phyloP scores from a whole-genome alignment of 2,329 filamentous ascomycete genomes.

The Diaporthe longicolla region DNA sequence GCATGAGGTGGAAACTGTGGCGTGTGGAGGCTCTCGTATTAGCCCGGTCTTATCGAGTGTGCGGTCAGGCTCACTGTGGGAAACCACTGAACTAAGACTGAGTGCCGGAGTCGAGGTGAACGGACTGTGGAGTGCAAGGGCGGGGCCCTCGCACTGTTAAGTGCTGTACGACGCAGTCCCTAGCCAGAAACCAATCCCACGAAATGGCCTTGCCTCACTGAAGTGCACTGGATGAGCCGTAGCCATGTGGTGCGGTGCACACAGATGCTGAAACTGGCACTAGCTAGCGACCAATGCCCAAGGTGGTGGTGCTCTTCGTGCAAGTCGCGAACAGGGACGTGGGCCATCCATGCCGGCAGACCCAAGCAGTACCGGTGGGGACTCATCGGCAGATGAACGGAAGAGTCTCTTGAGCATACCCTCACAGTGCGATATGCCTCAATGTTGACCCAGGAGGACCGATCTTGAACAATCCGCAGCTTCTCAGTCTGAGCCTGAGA shows the following conservation, averaged over 20 bases:
- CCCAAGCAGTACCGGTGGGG: neutral
- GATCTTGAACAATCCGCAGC: neutral
- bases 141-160: neutral
- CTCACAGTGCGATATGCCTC: neutral
- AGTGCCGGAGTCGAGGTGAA: conserved; percentile 5
- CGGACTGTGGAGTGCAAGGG: neutral
- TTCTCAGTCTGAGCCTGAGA: neutral
- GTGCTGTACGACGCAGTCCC: neutral
- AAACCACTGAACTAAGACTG: neutral
- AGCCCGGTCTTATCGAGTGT: conserved; percentile 8
- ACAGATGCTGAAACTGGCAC: neutral
- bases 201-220: no score
- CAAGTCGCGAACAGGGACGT: conserved; percentile 9
- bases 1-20: neutral
- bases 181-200: neutral
- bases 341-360: neutral
- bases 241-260: neutral
- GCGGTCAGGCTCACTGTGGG: neutral
- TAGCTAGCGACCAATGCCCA: neutral
- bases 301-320: neutral
- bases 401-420: neutral
- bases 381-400: neutral
- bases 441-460: neutral
- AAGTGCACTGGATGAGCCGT: neutral
- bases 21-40: neutral